Percentiles rank a stretch among this genome's conserved stretches.
phyloP scores from a whole-genome alignment of 108 stramenopile genomes.

The Skeletonema marinoi region DNA sequence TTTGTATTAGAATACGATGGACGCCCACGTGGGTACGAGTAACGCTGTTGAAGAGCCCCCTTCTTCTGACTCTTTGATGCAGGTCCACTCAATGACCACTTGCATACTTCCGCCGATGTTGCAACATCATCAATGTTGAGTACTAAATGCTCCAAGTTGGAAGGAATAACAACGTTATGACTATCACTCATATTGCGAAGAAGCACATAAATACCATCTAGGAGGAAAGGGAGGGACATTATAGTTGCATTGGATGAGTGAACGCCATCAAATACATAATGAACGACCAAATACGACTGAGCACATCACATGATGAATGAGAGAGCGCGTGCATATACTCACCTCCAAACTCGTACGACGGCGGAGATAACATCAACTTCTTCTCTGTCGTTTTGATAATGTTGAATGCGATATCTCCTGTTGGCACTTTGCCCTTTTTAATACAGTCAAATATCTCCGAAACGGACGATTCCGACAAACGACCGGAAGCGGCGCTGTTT shows the following conservation, averaged over 20 bases:
- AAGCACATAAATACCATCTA: slow-evolving; percentile 81
- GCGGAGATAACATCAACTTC: slow-evolving; percentile 72
- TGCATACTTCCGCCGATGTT: slow-evolving; percentile 31
- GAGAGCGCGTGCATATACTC: slow-evolving; percentile 12
- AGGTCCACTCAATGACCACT: slow-evolving; percentile 74
- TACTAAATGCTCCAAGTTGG: slow-evolving; percentile 45
- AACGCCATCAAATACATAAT: neutral
- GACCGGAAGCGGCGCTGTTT: neutral
- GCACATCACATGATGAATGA: slow-evolving; percentile 2
- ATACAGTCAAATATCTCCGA: slow-evolving; percentile 70
- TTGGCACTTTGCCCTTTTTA: slow-evolving; percentile 47
- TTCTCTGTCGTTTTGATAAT: slow-evolving; percentile 61
- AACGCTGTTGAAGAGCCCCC: slow-evolving; percentile 66
- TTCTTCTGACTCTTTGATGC: slow-evolving; percentile 53
- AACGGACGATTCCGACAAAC: slow-evolving; percentile 64
- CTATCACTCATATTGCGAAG: slow-evolving; percentile 41
- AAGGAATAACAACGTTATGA: slow-evolving; percentile 29
- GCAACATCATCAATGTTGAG: slow-evolving; percentile 35
- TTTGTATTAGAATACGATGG: slow-evolving; percentile 59
- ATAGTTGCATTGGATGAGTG: neutral
- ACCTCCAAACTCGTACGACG: slow-evolving; percentile 73
- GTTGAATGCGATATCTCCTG: slow-evolving; percentile 59
- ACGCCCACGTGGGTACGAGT: slow-evolving; percentile 78
- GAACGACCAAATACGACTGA: slow-evolving; percentile 1
- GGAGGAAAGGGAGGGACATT: slow-evolving; percentile 4